These are phyloP conservation scores for Diplodia scrobiculata DNA, from an alignment of 2,329 filamentous ascomycete genomes.

Conservation along the genomic window DNA sequence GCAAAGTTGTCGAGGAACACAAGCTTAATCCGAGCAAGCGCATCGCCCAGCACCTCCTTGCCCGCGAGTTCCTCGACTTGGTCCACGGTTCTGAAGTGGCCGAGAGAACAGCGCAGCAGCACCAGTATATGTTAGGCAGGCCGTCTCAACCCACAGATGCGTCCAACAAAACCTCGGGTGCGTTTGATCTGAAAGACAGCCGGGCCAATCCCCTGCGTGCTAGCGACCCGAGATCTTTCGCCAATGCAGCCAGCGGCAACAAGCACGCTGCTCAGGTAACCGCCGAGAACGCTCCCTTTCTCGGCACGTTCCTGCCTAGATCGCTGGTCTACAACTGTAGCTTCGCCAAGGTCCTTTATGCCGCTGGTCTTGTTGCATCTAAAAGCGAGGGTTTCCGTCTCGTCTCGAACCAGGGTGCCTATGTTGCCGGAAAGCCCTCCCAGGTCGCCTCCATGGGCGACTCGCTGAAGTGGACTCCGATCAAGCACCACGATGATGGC, in stretches of 20 bases:
- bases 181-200: background rate
- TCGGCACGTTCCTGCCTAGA: slow-evolving; percentile 59
- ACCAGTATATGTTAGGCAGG: slow-evolving; percentile 52
- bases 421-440: slow-evolving; percentile 59
- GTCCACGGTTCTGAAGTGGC: slow-evolving; percentile 72
- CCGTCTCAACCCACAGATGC: background rate
- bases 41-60: slow-evolving; percentile 78
- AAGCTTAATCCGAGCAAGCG: slow-evolving; percentile 68
- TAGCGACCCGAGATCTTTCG: slow-evolving; percentile 33
- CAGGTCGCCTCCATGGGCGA: slow-evolving; percentile 51
- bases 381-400: slow-evolving; percentile 62
- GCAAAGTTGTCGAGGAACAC: slow-evolving; percentile 68
- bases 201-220: background rate
- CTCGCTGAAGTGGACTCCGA: slow-evolving; percentile 62
- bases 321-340: slow-evolving; percentile 58
- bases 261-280: slow-evolving; percentile 31
- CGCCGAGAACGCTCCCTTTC: background rate
- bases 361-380: slow-evolving; percentile 61
- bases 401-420: slow-evolving; percentile 58
- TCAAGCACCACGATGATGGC: slow-evolving; percentile 61
- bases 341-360: slow-evolving; percentile 62
- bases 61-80: slow-evolving; percentile 77
- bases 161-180: background rate
- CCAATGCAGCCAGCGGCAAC: slow-evolving; percentile 39
- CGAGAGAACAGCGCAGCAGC: slow-evolving; percentile 60